phyloP scores from a whole-genome alignment of 2,329 filamentous ascomycete genomes.

The Microdochium nivale region DNA sequence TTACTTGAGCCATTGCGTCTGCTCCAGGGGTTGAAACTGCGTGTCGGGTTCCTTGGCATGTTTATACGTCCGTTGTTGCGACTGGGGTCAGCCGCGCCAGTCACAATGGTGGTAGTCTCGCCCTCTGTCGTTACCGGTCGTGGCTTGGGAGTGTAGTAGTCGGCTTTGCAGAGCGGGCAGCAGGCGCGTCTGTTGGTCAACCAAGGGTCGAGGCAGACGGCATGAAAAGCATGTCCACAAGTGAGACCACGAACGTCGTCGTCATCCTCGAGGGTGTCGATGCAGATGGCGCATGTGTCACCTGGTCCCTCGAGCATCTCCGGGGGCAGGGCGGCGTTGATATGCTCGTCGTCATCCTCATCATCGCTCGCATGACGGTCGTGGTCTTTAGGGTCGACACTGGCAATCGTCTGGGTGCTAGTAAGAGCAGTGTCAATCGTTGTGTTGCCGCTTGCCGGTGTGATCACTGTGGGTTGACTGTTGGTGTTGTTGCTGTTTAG shows the following conservation, averaged over 20 bases:
- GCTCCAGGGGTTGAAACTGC: slow-evolving; percentile 25
- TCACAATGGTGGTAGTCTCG: slow-evolving; percentile 21
- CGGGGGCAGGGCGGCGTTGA: slow-evolving; percentile 71
- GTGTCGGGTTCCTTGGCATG: slow-evolving; percentile 31
- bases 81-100: slow-evolving; percentile 17
- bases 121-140: slow-evolving; percentile 45
- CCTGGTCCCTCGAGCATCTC: slow-evolving; percentile 76
- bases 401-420: slow-evolving; percentile 11
- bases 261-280: slow-evolving; percentile 88
- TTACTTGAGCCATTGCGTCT: not conserved
- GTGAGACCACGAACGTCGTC: slow-evolving; percentile 90
- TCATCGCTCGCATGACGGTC: slow-evolving; percentile 29
- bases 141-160: slow-evolving; percentile 93
- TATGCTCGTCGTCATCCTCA: slow-evolving; percentile 72
- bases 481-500: slow-evolving; percentile 2
- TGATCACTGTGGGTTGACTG: slow-evolving; percentile 1
- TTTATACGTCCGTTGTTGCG: slow-evolving; percentile 37
- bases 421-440: slow-evolving; percentile 9
- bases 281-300: slow-evolving; percentile 92
- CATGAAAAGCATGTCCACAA: slow-evolving; percentile 97
- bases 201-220: slow-evolving; percentile 93
- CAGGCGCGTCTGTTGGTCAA: slow-evolving; percentile 88
- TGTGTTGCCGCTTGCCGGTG: not conserved
- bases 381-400: slow-evolving; percentile 14
- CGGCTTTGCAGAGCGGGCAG: slow-evolving; percentile 95